These are phyloP conservation scores for Ceratocystis alfenasii DNA, from an alignment of 2,329 filamentous ascomycete genomes.

Conservation along the genomic window DNA sequence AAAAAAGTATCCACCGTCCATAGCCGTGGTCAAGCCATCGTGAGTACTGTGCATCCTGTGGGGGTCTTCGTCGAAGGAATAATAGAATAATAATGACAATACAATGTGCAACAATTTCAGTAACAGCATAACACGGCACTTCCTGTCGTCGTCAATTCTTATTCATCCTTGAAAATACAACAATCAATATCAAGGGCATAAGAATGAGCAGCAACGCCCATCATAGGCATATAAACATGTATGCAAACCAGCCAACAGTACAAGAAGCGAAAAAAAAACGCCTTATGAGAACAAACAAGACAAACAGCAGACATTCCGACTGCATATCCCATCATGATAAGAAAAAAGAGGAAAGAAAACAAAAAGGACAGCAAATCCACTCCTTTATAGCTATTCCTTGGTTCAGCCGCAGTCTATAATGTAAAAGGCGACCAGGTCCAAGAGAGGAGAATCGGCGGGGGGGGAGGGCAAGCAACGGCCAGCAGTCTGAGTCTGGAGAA, in stretches of 20 bases:
- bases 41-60: not conserved
- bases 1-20: not conserved
- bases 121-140: not conserved
- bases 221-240: not conserved
- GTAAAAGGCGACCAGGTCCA: not conserved
- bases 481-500: no score
- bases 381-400: not conserved
- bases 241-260: not conserved
- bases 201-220: not conserved
- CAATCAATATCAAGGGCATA: not conserved
- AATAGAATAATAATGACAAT: no score
- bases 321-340: not conserved
- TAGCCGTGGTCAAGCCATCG: not conserved
- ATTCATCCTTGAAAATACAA: conserved; percentile 11
- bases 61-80: not conserved
- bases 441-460: not conserved
- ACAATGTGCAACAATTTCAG: not conserved
- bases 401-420: not conserved
- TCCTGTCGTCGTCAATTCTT: conserved; percentile 1
- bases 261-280: not conserved
- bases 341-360: not conserved
- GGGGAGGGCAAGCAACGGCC: no score
- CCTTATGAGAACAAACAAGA: not conserved
- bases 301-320: not conserved
- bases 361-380: not conserved